Conservation (phyloP, 2,329 filamentous ascomycete genomes). For the Claviceps capensis region DNA sequence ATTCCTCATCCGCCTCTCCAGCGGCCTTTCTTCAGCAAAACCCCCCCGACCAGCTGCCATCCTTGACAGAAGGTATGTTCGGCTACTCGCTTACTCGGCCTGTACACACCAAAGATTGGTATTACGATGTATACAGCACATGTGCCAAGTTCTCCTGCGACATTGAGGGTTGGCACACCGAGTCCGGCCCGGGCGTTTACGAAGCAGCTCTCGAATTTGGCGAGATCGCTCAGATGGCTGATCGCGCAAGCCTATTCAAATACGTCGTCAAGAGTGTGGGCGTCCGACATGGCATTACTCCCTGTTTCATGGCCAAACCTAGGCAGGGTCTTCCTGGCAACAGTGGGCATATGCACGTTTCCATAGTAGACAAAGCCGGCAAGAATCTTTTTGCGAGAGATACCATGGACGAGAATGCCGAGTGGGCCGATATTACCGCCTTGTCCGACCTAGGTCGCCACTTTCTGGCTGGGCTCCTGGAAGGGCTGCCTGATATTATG, state of each 20-base stretch:
- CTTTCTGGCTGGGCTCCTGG: slow-evolving; percentile 81
- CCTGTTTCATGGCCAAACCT: slow-evolving; percentile 98
- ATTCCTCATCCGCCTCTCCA: slow-evolving; percentile 42
- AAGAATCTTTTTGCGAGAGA: slow-evolving; percentile 75
- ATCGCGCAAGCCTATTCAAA: slow-evolving; percentile 88
- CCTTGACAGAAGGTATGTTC: slow-evolving; percentile 88
- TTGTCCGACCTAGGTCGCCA: slow-evolving; percentile 83
- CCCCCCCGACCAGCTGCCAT: slow-evolving; percentile 57
- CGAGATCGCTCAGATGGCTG: slow-evolving; percentile 79
- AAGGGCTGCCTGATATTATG: slow-evolving; percentile 90
- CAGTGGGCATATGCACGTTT: slow-evolving; percentile 91
- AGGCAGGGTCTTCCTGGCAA: slow-evolving; percentile 84
- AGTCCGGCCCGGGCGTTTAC: slow-evolving; percentile 86
- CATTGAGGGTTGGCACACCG: slow-evolving; percentile 92
- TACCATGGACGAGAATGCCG: slow-evolving; percentile 53
- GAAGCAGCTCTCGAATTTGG: slow-evolving; percentile 90
- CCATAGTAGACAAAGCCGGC: slow-evolving; percentile 64
- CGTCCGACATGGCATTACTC: slow-evolving; percentile 78
- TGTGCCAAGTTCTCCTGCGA: slow-evolving; percentile 66
- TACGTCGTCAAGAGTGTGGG: slow-evolving; percentile 83
- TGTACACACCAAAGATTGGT: slow-evolving; percentile 84
- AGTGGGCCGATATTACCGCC: slow-evolving; percentile 61
- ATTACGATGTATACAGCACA: slow-evolving; percentile 72
- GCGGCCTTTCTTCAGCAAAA: slow-evolving; percentile 63
- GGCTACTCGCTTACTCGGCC: slow-evolving; percentile 82